Evolutionary conservation across 2,329 filamentous ascomycete genomes (phyloP).

Genomic region (Periconia macrospinosa): DNA sequence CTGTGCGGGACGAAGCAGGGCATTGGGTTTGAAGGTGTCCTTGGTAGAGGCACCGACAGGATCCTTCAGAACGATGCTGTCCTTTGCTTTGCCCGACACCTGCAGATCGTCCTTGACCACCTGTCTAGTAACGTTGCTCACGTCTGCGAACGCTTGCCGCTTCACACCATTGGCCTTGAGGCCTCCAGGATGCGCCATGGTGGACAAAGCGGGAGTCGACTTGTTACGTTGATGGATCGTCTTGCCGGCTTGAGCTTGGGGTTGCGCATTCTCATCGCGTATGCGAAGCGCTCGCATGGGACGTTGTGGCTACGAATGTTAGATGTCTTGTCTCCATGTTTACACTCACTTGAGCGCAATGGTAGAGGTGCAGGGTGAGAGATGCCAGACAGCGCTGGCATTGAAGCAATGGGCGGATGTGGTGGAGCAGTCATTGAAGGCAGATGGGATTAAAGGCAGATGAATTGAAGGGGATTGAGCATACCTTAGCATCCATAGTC

Average conservation of each 20-base stretch:
- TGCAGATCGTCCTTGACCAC: conserved; percentile 60
- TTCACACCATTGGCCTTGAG: conserved; percentile 69
- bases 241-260: conserved; percentile 45
- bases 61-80: conserved; percentile 39
- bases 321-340: not conserved
- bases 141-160: conserved; percentile 78
- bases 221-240: conserved; percentile 79
- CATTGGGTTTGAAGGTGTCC: conserved; percentile 47
- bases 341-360: conserved; percentile 2
- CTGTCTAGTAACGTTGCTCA: conserved; percentile 67
- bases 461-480: not conserved
- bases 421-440: not conserved
- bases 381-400: not conserved
- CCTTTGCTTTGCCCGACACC: conserved; percentile 46
- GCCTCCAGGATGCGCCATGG: conserved; percentile 55
- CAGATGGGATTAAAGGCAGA: not conserved
- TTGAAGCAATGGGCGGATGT: not conserved
- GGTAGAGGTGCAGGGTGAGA: not conserved
- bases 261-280: conserved; percentile 69
- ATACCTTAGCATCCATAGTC: conserved; percentile 51
- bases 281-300: conserved; percentile 61
- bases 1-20: conserved; percentile 63
- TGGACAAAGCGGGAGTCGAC: conserved; percentile 67
- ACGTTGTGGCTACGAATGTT: conserved; percentile 66
- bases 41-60: conserved; percentile 32